phyloP scores from a whole-genome alignment of 2,329 filamentous ascomycete genomes.

The Penicillium concentricum region DNA sequence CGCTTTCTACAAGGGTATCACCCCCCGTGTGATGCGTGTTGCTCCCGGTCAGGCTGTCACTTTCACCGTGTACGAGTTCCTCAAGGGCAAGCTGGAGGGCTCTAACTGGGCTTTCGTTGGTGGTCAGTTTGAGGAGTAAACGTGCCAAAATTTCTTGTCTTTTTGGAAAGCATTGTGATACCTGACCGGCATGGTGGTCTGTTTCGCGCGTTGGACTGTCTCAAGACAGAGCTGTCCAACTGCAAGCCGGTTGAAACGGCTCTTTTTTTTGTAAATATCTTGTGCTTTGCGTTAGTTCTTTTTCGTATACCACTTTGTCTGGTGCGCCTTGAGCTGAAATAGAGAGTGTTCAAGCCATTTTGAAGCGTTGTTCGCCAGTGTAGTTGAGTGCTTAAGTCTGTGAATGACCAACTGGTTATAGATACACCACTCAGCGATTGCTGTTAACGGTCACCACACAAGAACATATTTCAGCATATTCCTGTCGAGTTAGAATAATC shows the following conservation, averaged over 20 bases:
- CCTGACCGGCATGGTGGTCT: slow-evolving; percentile 24
- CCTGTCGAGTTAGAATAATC: no score
- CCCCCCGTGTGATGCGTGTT: slow-evolving; percentile 93
- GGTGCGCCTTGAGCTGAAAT: slow-evolving; percentile 7
- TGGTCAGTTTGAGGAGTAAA: slow-evolving; percentile 64
- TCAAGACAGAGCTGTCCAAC: slow-evolving; percentile 6
- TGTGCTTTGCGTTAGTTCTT: slow-evolving; percentile 11
- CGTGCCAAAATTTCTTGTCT: slow-evolving; percentile 1
- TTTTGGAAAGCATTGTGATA: slow-evolving; percentile 26
- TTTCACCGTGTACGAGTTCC: slow-evolving; percentile 72
- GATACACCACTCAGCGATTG: not conserved
- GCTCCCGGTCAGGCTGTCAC: slow-evolving; percentile 87
- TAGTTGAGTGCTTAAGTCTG: not conserved
- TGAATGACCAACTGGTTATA: not conserved
- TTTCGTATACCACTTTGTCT: slow-evolving; percentile 19
- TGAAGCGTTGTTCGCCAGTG: not conserved
- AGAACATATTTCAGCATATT: not conserved
- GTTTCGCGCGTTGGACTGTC: slow-evolving; percentile 7
- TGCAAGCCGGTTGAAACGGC: slow-evolving; percentile 10
- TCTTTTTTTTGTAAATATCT: slow-evolving; percentile 20
- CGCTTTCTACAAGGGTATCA: slow-evolving; percentile 99
- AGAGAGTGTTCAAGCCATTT: not conserved
- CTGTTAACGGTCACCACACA: no score
- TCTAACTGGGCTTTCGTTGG: slow-evolving; percentile 60
- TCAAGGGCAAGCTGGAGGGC: slow-evolving; percentile 70